Evolutionary conservation across 805 yeast genomes (phyloP), one percentile per base, ranked within the genome.

Genomic region (Cyberlindnera samutprakarnensis): DNA sequence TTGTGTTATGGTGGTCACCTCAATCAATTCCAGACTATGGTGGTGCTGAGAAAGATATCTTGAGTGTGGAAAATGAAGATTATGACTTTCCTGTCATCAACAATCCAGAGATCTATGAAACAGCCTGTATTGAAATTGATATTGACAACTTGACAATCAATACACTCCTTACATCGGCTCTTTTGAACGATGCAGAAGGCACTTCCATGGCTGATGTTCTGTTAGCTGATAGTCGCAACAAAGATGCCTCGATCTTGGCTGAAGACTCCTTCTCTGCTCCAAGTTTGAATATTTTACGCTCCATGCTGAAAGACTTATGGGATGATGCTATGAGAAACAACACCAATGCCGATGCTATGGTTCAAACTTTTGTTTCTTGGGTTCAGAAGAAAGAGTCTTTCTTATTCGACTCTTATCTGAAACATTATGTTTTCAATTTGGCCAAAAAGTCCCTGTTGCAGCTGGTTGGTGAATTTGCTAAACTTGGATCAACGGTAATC

Each of bases 1-100:
- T 83, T 25, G 79, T 90, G 6, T 60, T 94, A 19, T 92, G 98
- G 97, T 92, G 98, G 97, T 83, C 95, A 1, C 72, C 78, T 4
- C 66, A 67, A 13, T 82, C 90, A 1, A 56, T 70, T 27, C 90
- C 96, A 0, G 96, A 86, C 49, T 78, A 73, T 47, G 96, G 95
- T 19, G 95, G 95, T 1, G 50, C 61, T 26, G 88, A 86, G 52
- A 72, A 68, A 44, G 92, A 82, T 46, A 62, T 60, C 8, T 42
- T 63, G 15, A 32, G 38, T 19, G 60, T 64, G 15, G 75, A 75
- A 36, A 56, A 64, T 41, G 81, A 75, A 37, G 79, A 76, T 22
- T 59, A 78, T 27, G 75, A 73, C 22, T 78, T 85, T 42, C 88
- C 94, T 11, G 66, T 68, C 2, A 71, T 85, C 38, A 85, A 82